These are phyloP conservation scores for Sechiopsis laciniata DNA, from an alignment of 306 rosid species.

Conservation along the genomic window DNA sequence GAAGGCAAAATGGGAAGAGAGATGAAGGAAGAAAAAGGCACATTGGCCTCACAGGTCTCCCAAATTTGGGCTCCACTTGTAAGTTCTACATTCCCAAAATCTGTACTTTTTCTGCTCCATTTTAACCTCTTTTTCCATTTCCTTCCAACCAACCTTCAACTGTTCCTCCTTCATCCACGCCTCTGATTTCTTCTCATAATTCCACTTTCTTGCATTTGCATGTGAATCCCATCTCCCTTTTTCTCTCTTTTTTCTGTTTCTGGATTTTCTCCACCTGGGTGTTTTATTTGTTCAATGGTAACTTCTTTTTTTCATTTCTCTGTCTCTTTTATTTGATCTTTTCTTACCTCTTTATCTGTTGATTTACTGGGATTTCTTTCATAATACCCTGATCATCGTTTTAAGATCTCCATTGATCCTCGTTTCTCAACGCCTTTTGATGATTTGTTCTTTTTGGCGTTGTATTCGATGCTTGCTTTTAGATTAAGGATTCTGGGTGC, in stretches of 20 bases:
- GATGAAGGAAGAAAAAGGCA: too few relatives aligned
- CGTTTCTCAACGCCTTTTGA: not conserved
- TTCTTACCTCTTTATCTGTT: not conserved
- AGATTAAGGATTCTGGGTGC: not conserved
- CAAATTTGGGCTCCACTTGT: not conserved
- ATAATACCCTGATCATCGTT: not conserved
- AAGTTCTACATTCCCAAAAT: not conserved
- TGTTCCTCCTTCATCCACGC: not conserved
- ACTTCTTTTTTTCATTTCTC: not conserved
- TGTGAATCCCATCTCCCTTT: slow-evolving; percentile 1
- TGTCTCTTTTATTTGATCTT: not conserved
- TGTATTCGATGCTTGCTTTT: not conserved
- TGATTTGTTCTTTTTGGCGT: slow-evolving; percentile 12
- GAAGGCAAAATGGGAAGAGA: too few relatives aligned
- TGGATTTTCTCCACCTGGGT: not conserved
- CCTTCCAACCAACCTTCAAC: not conserved
- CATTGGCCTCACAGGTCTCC: not conserved
- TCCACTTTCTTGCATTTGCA: slow-evolving; percentile 2
- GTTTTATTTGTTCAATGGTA: not conserved
- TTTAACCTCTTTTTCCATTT: not conserved
- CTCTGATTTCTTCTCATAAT: not conserved
- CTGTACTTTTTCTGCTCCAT: not conserved
- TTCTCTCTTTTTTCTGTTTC: not conserved
- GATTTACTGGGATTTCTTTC: not conserved
- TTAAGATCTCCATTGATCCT: not conserved